Evolutionary conservation across 805 yeast species (phyloP).

Genomic region (Lachancea sp.): DNA sequence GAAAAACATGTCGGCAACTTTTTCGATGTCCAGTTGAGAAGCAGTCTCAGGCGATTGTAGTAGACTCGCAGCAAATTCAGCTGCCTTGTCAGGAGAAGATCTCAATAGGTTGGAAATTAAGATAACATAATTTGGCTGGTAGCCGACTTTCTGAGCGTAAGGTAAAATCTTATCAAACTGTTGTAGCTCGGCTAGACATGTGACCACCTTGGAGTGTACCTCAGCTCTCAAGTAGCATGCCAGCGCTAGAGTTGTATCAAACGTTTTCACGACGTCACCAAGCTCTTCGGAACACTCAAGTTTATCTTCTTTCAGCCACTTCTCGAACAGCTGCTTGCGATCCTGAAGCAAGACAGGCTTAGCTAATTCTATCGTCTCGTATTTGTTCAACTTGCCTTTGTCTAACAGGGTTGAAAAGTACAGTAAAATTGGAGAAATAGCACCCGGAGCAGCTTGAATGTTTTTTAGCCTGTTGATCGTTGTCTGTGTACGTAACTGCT

Average conservation of each 20-base stretch:
- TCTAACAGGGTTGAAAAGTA: conserved; percentile 88
- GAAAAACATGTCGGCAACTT: conserved; percentile 86
- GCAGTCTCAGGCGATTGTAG: conserved; percentile 57
- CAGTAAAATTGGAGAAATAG: conserved; percentile 87
- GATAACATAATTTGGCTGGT: conserved; percentile 83
- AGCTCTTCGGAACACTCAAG: conserved; percentile 92
- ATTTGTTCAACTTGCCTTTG: conserved; percentile 85
- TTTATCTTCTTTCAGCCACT: conserved; percentile 94
- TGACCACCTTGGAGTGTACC: conserved; percentile 81
- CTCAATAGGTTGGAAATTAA: conserved; percentile 86
- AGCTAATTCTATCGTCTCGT: conserved; percentile 91
- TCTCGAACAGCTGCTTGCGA: conserved; percentile 87
- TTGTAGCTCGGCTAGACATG: conserved; percentile 88
- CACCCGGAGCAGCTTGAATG: conserved; percentile 88
- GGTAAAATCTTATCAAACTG: conserved; percentile 95
- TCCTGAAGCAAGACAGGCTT: conserved; percentile 94
- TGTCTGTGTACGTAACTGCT: conserved; percentile 86
- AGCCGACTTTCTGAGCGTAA: conserved; percentile 82
- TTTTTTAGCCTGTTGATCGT: conserved; percentile 89
- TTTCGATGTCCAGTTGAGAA: conserved; percentile 66
- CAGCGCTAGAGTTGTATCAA: conserved; percentile 77
- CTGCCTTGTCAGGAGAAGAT: conserved; percentile 94
- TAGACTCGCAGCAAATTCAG: conserved; percentile 90
- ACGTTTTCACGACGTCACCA: conserved; percentile 91
- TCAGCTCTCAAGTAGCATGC: conserved; percentile 85